phyloP scores from a whole-genome alignment of 2,329 filamentous ascomycete genomes.

The Cladophialophora immunda region DNA sequence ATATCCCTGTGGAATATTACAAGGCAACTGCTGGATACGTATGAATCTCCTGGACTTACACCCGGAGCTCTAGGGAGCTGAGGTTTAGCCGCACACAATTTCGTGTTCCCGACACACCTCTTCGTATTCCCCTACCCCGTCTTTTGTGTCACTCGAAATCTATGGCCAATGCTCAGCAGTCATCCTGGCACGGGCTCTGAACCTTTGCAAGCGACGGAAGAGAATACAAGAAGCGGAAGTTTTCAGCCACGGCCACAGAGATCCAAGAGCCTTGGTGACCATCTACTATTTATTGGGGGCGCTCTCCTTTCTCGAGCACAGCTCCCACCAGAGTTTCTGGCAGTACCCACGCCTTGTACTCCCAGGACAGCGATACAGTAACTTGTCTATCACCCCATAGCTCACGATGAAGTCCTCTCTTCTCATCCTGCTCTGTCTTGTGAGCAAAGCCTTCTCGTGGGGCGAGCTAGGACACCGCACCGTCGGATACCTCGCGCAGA shows the following conservation, averaged over 20 bases:
- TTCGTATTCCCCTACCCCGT: neutral
- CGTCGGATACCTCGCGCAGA: constrained; percentile 18
- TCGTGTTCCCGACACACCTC: neutral
- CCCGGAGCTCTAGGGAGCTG: neutral
- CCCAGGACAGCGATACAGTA: neutral
- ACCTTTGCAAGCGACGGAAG: neutral
- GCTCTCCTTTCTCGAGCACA: neutral
- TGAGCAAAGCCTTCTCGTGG: constrained; percentile 7
- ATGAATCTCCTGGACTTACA: neutral
- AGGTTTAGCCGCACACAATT: neutral
- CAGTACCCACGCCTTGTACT: neutral
- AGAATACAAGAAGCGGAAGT: neutral
- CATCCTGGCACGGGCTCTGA: neutral
- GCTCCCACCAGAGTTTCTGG: neutral
- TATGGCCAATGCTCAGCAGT: neutral
- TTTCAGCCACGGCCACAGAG: neutral
- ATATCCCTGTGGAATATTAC: neutral
- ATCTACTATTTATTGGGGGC: neutral
- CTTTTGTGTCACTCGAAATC: neutral
- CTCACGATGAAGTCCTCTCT: neutral
- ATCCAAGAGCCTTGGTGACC: neutral
- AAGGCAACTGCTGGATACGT: neutral
- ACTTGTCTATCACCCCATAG: neutral
- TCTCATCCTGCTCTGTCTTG: constrained; percentile 2
- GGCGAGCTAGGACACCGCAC: constrained; percentile 24